Base-by-base conservation (phyloP, 768 basidiomycete genomes). In the Dacryopinax spathularia region DNA sequence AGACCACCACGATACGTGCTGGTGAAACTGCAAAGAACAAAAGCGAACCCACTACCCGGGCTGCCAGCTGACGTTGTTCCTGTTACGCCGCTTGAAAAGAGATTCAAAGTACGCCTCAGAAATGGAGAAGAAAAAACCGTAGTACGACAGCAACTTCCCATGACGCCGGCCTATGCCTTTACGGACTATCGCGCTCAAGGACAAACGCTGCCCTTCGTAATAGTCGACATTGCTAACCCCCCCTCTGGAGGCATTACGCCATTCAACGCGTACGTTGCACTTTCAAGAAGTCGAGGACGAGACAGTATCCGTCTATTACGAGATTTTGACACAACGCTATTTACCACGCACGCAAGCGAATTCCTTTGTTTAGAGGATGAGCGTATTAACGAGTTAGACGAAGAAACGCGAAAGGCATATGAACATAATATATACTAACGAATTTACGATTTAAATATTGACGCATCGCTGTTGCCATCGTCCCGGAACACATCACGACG, bases 251-350 rank as follows among this genome's bases (percentile, higher is more conserved):
- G 33, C 1, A 63, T 79, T 0, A 69, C 69, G 0, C 71, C 70
- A 0, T 77, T 77, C 64, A 79, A 77, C 56, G 60, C 74, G 1
- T 79, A 78, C 65, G 75, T 79, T 1, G 73, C 78, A 29, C 65
- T 77, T 6, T 77, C 76, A 6, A 60, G 74, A 29, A 73, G 73
- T 61, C 33, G 60, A 60, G 74, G 75, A 1, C 48, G 72, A 6
- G 63, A 68, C 2, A 68, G 35, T 0, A 74, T 78, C 4, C 60
- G 75, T 1, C 60, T 78, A 0, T 62, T 78, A 1, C 61, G 74
- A 6, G 72, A 72, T 13, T 75, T 75, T 34, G 69, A 75, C 20
- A 43, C 66, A 0, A 37, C 34, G 0, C 34, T 75, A 0, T 74
- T 77, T 34, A 69, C 69, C 2, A 63, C 31, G 1, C 71, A 72